A percentile compares a stretch with the other conserved stretches of the same genome.
These are phyloP conservation scores for Amanita rubescens DNA, from an alignment of 768 basidiomycete genomes.

Conservation along the genomic window DNA sequence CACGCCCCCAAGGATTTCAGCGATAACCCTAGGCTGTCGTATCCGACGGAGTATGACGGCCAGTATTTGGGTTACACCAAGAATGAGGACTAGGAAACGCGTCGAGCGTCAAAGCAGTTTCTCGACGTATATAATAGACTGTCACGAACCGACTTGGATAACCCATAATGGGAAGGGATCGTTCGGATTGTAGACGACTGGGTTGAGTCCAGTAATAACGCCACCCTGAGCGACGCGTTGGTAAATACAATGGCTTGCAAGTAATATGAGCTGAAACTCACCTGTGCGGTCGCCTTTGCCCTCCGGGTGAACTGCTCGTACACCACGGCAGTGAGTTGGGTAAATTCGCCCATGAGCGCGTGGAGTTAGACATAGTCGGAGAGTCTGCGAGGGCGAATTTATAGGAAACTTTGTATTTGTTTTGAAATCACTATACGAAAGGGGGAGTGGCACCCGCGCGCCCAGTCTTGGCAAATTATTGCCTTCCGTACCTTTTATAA, in stretches of 20 bases:
- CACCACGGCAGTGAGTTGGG: conserved; percentile 26
- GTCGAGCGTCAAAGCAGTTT: conserved; percentile 3
- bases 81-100: conserved; percentile 57
- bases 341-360: conserved; percentile 40
- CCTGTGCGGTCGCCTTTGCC: conserved; percentile 40
- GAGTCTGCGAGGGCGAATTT: neutral
- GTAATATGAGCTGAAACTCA: conserved; percentile 14
- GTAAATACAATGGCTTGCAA: neutral
- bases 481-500: too few relatives aligned
- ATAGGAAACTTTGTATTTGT: neutral
- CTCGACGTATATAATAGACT: neutral
- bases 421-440: neutral
- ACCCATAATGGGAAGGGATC: conserved; percentile 77
- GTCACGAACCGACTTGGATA: conserved; percentile 58
- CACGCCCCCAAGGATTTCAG: conserved; percentile 89
- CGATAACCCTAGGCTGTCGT: conserved; percentile 87
- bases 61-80: conserved; percentile 71
- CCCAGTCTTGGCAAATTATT: too few relatives aligned
- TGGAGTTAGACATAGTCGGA: neutral
- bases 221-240: conserved; percentile 45
- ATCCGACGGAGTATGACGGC: conserved; percentile 56
- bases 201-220: conserved; percentile 71
- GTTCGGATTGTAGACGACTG: conserved; percentile 44
- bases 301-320: conserved; percentile 29
- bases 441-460: too few relatives aligned